These are phyloP conservation scores for Metarhizium guizhouense DNA, from an alignment of 2,329 filamentous ascomycete species.

Conservation along the genomic window DNA sequence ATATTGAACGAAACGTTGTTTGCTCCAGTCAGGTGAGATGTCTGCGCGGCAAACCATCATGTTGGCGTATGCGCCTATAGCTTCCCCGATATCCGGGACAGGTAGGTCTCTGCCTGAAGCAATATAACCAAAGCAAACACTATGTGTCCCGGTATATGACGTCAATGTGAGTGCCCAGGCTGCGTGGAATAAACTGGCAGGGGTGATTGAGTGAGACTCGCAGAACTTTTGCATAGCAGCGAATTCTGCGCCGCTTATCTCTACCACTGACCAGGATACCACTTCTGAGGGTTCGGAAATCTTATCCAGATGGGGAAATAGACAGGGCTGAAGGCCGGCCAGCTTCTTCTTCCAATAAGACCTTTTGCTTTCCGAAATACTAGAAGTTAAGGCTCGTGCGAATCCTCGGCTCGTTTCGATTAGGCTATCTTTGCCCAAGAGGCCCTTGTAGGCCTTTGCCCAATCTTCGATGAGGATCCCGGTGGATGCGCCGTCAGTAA, in stretches of 20 bases:
- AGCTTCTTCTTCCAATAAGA: conserved; percentile 9
- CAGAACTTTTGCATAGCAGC: conserved; percentile 22
- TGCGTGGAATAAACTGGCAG: conserved; percentile 40
- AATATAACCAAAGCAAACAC: conserved; percentile 46
- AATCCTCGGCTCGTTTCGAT: conserved; percentile 4
- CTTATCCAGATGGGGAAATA: conserved; percentile 4
- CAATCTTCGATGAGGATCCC: conserved; percentile 7
- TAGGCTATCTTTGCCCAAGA: background rate
- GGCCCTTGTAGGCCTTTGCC: conserved; percentile 2
- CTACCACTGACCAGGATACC: background rate
- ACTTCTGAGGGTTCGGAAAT: background rate
- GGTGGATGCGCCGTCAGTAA: conserved; percentile 25
- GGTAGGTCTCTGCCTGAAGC: conserved; percentile 43
- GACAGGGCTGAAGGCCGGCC: conserved; percentile 5
- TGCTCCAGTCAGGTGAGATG: conserved; percentile 15
- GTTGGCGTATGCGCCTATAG: conserved; percentile 44
- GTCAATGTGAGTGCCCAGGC: conserved; percentile 42
- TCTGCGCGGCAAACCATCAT: conserved; percentile 42
- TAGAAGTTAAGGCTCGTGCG: background rate
- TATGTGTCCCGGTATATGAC: conserved; percentile 33
- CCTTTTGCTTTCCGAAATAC: conserved; percentile 1
- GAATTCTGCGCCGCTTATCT: background rate
- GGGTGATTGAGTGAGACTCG: conserved; percentile 30
- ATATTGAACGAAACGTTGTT: conserved; percentile 19
- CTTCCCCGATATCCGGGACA: conserved; percentile 35